A percentile compares a stretch with the other conserved stretches of the same genome.
phyloP scores from a whole-genome alignment of 2,329 filamentous ascomycete species.

The Aspergillus hiratsukae region DNA sequence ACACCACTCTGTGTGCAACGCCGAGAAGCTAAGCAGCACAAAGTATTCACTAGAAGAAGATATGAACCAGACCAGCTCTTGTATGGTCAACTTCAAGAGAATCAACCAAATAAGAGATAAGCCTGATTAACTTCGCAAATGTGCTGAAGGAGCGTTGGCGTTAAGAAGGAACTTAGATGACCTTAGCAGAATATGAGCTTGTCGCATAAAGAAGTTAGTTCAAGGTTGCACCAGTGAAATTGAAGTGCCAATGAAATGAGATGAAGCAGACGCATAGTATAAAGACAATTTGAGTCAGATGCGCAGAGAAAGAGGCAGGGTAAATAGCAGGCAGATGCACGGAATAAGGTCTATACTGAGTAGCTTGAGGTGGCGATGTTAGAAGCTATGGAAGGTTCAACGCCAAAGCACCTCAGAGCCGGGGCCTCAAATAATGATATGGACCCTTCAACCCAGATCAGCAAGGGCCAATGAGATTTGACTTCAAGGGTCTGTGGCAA shows the following conservation, averaged over 20 bases:
- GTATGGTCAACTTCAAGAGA: not conserved
- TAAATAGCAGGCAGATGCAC: not conserved
- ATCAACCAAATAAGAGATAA: not conserved
- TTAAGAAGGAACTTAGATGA: conserved; percentile 1
- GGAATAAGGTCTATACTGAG: not conserved
- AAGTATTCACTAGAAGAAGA: not conserved
- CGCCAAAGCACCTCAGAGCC: not conserved
- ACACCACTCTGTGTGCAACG: not conserved
- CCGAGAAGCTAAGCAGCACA: not conserved
- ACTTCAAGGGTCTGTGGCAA: not conserved
- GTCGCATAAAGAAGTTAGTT: conserved; percentile 7
- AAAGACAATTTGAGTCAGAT: not conserved
- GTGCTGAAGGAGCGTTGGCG: not conserved
- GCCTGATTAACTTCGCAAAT: conserved; percentile 4
- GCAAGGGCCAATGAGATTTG: not conserved
- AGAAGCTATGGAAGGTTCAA: not conserved
- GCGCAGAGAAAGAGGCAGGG: not conserved
- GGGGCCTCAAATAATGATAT: not conserved
- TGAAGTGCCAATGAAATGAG: not conserved
- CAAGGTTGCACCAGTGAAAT: not conserved
- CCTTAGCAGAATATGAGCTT: conserved; percentile 8
- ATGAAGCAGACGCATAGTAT: not conserved
- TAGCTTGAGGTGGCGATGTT: not conserved
- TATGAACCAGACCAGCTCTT: not conserved
- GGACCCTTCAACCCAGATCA: not conserved